Evolutionary conservation across 108 stramenopile species (phyloP), one percentile per base, ranked within the genome.

Genomic region (Skeletonema menzelii): DNA sequence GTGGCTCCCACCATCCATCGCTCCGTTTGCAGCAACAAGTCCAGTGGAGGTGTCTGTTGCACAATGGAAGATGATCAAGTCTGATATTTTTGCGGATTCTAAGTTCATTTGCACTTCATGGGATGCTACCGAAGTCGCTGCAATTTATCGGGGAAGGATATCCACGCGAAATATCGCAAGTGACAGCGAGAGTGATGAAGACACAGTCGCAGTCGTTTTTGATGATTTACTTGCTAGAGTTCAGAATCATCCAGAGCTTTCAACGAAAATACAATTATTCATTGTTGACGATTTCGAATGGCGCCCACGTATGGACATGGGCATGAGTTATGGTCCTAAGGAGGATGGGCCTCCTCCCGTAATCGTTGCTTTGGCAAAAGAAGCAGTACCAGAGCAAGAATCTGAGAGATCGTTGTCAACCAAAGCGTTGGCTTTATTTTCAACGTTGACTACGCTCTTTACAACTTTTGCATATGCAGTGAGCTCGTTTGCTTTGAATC

Each of bases 271-370:
- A 1, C 88, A 86, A 64, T 58, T 94, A 13, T 94, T 94, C 56
- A 42, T 90, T 8, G 55, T 89, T 30, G 73, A 79, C 22, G 93
- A 91, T 66, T 85, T 85, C 24, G 91, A 91, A 65, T 83, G 78
- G 80, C 28, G 60, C 49, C 68, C 60, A 40, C 20, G 70, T 2
- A 11, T 62, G 27, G 72, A 35, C 19, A 49, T 14, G 15, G 11
- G 32, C 65, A 13, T 44, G 10, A n/a, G 22, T 56, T 31, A 44
- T 27, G 59, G 64, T 53, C 46, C 37, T 17, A 22, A 1, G 11
- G 64, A 42, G 8, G 27, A 59, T 2, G 65, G 57, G 53, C 76
- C 86, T 3, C 80, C 71, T 19, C 88, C 91, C 8, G 88, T 88
- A 17, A 73, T 90, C 35, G 62, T 93, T 42, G 91, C 88, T 5